These are phyloP conservation scores for Talaromyces islandicus DNA, from an alignment of 2,329 filamentous ascomycete species.

Conservation along the genomic window DNA sequence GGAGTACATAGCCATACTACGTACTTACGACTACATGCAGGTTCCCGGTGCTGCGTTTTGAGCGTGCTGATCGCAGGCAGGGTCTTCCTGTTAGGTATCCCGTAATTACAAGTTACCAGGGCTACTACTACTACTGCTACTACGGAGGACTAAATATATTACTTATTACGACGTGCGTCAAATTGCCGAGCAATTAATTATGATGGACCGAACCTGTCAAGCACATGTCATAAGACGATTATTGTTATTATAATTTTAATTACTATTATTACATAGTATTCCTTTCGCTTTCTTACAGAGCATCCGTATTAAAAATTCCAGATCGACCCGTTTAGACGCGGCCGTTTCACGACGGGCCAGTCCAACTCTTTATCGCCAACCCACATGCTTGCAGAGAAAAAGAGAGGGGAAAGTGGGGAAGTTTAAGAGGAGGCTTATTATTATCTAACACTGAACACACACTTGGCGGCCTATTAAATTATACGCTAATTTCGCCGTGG, in stretches of 20 bases:
- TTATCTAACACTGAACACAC: not conserved
- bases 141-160: not conserved
- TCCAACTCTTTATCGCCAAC: not conserved
- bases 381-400: slow-evolving; percentile 8
- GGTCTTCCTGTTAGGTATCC: not conserved
- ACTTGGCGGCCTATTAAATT: not conserved
- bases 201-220: not conserved
- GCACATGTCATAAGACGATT: not conserved
- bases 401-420: slow-evolving; percentile 3
- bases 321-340: slow-evolving; percentile 1
- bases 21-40: not conserved
- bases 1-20: not conserved
- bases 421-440: not conserved
- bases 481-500: not conserved
- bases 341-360: not conserved
- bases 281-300: too few species aligned
- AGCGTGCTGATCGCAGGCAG: not conserved
- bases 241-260: not conserved
- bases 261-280: not conserved
- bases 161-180: not conserved
- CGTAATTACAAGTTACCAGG: too few species aligned
- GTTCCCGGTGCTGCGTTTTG: not conserved
- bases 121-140: too few species aligned
- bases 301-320: not conserved
- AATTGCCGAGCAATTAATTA: not conserved